phyloP scores from a whole-genome alignment of 805 yeast genomes.

The Candida nanaspora region DNA sequence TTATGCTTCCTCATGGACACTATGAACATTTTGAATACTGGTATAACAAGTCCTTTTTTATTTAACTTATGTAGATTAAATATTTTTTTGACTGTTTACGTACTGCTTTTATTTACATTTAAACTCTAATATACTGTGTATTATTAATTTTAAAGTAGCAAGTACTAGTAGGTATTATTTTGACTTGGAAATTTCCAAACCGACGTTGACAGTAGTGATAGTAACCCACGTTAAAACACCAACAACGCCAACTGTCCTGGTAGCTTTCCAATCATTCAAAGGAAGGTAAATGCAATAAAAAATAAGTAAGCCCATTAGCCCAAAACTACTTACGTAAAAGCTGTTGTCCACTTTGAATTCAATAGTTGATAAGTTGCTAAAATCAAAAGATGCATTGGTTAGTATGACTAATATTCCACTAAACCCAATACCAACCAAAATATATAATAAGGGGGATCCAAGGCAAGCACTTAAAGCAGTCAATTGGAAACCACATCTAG shows the following conservation, averaged over 20 bases:
- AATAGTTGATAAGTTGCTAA: slow-evolving; percentile 10
- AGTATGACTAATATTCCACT: slow-evolving; percentile 29
- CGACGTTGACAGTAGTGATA: slow-evolving; percentile 14
- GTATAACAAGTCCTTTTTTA: too few relatives aligned
- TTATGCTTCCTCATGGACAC: too few relatives aligned
- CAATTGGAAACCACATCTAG: slow-evolving; percentile 28
- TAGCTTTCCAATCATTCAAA: slow-evolving; percentile 37
- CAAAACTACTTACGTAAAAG: slow-evolving; percentile 30
- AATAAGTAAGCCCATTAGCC: slow-evolving; percentile 32
- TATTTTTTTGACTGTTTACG: too few relatives aligned
- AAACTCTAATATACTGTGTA: too few relatives aligned
- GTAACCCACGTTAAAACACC: slow-evolving; percentile 25
- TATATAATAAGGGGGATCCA: slow-evolving; percentile 45
- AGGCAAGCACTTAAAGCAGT: slow-evolving; percentile 46
- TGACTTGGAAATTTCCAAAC: slow-evolving; percentile 1
- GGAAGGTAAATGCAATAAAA: slow-evolving; percentile 36
- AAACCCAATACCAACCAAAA: slow-evolving; percentile 43
- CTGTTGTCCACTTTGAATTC: slow-evolving; percentile 31
- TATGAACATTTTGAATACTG: too few relatives aligned
- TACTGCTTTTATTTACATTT: too few relatives aligned
- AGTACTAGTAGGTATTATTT: neutral
- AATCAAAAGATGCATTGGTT: slow-evolving; percentile 2
- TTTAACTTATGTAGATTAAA: too few relatives aligned
- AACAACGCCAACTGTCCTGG: slow-evolving; percentile 30
- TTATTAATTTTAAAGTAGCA: too few relatives aligned